A percentile compares a stretch with the other conserved stretches of the same genome.
Conservation (phyloP, 805 yeast species). For the Kazachstania psychrophila region DNA sequence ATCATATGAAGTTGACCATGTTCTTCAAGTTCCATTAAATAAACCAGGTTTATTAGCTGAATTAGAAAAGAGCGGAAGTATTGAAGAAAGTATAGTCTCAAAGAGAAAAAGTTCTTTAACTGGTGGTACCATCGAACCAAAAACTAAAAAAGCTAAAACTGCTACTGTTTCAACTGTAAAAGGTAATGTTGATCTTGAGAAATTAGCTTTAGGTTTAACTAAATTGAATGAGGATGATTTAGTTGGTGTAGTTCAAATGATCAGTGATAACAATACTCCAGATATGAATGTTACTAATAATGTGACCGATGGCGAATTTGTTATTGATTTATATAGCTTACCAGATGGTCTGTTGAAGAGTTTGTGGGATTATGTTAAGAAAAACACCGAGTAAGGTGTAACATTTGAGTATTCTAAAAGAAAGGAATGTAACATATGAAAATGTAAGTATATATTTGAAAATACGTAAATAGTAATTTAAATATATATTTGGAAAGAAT, state of each 20-base stretch:
- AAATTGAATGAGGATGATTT: conserved; percentile 86
- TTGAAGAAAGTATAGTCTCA: conserved; percentile 41
- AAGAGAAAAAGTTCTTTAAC: conserved; percentile 16
- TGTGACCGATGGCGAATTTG: conserved; percentile 93
- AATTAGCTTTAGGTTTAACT: conserved; percentile 80
- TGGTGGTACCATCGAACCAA: conserved; percentile 26
- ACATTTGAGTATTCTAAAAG: background rate
- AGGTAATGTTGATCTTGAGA: conserved; percentile 79
- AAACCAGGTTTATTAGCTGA: conserved; percentile 65
- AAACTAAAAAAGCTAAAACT: conserved; percentile 44
- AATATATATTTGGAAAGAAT: too few relatives aligned
- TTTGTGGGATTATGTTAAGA: conserved; percentile 89
- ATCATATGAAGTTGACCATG: conserved; percentile 70
- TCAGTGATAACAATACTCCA: conserved; percentile 87
- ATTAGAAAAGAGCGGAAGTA: conserved; percentile 73
- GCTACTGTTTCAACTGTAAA: conserved; percentile 40
- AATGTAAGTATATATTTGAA: background rate
- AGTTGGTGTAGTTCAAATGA: conserved; percentile 94
- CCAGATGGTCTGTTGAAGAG: conserved; percentile 88
- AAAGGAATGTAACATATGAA: background rate
- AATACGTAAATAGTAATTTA: too few relatives aligned
- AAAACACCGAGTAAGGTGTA: conserved; percentile 37
- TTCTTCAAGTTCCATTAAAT: conserved; percentile 62
- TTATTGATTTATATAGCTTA: conserved; percentile 88
- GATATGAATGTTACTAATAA: conserved; percentile 96